Base-by-base conservation (phyloP, 2,329 filamentous ascomycete genomes). In the Bipolaris gigantea region DNA sequence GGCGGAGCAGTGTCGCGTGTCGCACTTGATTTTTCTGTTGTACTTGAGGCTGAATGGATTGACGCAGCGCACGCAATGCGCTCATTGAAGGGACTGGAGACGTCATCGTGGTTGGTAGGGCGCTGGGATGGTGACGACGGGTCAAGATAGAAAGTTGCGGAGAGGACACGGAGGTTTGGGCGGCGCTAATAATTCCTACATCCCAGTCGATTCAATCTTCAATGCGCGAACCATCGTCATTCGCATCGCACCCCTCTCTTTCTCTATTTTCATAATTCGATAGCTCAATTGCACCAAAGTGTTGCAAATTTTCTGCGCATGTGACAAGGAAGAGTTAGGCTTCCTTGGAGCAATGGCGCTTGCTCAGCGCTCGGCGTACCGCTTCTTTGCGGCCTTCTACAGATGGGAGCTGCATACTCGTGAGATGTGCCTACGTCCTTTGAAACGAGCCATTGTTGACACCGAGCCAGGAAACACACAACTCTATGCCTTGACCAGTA, bases 1-100 rank as follows among this genome's bases (percentile, higher is more conserved):
- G 90, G 58, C 83, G 84, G 71, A 97, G 85, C 60, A 96, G 89
- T 21, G 89, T 92, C 48, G 94, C 94, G 73, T 91, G 85, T 56
- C 92, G 88, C 72, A 86, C 81, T 78, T 92, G 89, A 45, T 65
- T 60, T 30, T 55, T 49, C 19, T 57, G 58, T 16, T 43, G 59
- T 34, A 61, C 48, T 39, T 62, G 63, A 3, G 60, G 62, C 15
- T 52, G 55, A 38, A 72, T 61, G 5, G 64, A 61, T 41, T 57
- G 61, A 33, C 71, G 68, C 23, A 73, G 67, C 21, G 61, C 56
- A 59, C 69, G 70, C 6, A 72, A 63, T 18, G 66, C 72, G 55
- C 66, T 53, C 45, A 65, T 56, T 8, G 72, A 74, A 52, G 68
- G 70, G 25, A 72, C 64, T 44, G 69, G 66, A 25, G 65, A 47